A percentile compares a stretch with the other conserved stretches of the same genome.
Evolutionary conservation across 169 alveolate genomes (phyloP).

Genomic region (Theileria orientalis): DNA sequence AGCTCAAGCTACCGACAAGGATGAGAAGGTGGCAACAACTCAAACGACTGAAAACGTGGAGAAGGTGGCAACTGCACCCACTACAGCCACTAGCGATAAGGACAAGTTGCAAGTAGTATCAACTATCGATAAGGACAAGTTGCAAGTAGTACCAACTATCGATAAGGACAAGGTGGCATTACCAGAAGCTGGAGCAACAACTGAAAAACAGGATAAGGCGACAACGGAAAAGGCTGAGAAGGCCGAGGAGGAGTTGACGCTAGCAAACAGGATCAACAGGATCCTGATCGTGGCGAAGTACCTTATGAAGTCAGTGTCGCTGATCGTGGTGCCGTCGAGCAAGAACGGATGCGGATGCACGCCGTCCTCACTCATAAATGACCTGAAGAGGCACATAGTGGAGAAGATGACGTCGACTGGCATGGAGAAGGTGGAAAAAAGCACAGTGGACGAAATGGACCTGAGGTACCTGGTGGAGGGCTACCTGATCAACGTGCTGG

Average conservation of each 20-base stretch:
- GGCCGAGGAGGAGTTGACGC: constrained; percentile 20
- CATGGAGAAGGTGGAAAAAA: neutral
- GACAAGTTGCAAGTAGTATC: constrained; percentile 10
- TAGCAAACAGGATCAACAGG: constrained; percentile 21
- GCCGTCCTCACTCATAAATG: neutral
- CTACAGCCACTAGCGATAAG: too few relatives aligned
- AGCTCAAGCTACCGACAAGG: too few relatives aligned
- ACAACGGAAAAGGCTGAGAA: neutral
- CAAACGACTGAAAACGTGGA: too few relatives aligned
- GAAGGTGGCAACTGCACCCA: too few relatives aligned
- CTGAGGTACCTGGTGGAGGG: neutral
- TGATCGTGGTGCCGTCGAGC: neutral
- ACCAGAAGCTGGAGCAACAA: too few relatives aligned
- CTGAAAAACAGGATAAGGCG: neutral
- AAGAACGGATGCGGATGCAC: neutral
- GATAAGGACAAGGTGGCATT: neutral
- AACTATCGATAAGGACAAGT: neutral
- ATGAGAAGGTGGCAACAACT: too few relatives aligned
- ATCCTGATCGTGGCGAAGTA: constrained; percentile 9
- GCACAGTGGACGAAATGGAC: neutral
- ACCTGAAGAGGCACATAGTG: neutral
- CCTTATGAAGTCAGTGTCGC: neutral
- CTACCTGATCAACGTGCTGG: neutral
- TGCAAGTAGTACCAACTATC: neutral
- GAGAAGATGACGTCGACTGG: neutral